Conservation (phyloP, 768 basidiomycete genomes). For the Trametes meyenii region DNA sequence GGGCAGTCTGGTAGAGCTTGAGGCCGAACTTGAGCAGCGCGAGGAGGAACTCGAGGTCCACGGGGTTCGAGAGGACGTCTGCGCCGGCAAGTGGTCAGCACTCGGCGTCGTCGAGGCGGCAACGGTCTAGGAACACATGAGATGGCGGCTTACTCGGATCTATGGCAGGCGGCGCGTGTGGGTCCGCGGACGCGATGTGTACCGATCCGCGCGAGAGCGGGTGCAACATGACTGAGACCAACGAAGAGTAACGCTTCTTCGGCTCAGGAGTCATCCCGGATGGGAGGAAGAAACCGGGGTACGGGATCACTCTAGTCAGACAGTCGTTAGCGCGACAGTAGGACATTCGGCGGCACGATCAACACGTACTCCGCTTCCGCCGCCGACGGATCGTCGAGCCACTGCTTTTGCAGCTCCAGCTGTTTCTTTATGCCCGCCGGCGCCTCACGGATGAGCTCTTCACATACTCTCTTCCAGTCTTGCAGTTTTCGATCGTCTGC, state of each 20-base stretch:
- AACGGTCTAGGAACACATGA: background rate
- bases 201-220: slow-evolving; percentile 16
- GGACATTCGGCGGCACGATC: too few species aligned
- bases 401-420: slow-evolving; percentile 1
- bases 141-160: slow-evolving; percentile 26
- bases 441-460: background rate
- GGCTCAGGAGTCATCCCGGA: slow-evolving; percentile 1
- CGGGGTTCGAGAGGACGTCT: slow-evolving; percentile 9
- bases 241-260: background rate
- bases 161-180: slow-evolving; percentile 28
- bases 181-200: slow-evolving; percentile 31
- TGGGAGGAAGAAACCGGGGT: slow-evolving; percentile 9
- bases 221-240: slow-evolving; percentile 1
- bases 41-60: slow-evolving; percentile 12
- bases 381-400: background rate
- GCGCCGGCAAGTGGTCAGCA: too few species aligned
- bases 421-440: slow-evolving; percentile 1
- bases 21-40: slow-evolving; percentile 5
- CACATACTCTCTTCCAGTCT: background rate
- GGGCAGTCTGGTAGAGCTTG: slow-evolving; percentile 7
- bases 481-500: background rate
- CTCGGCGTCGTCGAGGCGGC: background rate
- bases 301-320: slow-evolving; percentile 1
- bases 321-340: background rate
- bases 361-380: slow-evolving; percentile 8